phyloP scores from a whole-genome alignment of 495 filamentous ascomycete genomes.

The Parathielavia appendiculata region DNA sequence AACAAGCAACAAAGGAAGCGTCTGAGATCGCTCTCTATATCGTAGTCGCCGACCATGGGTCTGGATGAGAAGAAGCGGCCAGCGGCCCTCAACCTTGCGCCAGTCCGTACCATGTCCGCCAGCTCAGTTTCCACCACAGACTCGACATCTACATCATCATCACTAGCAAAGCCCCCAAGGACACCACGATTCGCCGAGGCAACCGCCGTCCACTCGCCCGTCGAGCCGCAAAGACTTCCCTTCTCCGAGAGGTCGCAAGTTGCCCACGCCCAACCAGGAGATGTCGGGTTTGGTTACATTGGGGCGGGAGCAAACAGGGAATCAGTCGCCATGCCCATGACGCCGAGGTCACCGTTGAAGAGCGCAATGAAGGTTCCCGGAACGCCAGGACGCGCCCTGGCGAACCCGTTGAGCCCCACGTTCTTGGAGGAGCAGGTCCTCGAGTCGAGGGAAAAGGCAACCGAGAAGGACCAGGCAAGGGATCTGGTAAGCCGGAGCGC shows the following conservation, averaged over 20 bases:
- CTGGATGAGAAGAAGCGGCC: constrained; percentile 49
- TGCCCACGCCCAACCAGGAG: constrained; percentile 64
- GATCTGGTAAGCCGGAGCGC: constrained; percentile 65
- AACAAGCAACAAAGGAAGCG: constrained; percentile 21
- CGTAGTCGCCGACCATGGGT: constrained; percentile 22
- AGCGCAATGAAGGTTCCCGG: constrained; percentile 82
- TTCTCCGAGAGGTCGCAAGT: constrained; percentile 60
- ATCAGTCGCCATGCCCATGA: constrained; percentile 49
- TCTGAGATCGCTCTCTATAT: constrained; percentile 21
- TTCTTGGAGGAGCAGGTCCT: constrained; percentile 79
- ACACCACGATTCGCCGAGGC: constrained; percentile 88
- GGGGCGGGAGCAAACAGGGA: constrained; percentile 47
- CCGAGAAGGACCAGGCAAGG: constrained; percentile 73
- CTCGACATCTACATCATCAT: constrained; percentile 51
- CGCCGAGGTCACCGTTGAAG: constrained; percentile 72
- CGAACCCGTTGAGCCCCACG: constrained; percentile 75
- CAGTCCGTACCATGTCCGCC: constrained; percentile 44
- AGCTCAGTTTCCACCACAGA: constrained; percentile 51
- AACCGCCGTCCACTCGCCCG: constrained; percentile 78
- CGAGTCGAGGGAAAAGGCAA: constrained; percentile 70
- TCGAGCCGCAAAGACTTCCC: constrained; percentile 58
- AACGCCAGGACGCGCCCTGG: constrained; percentile 59
- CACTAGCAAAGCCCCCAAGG: constrained; percentile 65
- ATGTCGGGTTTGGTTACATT: constrained; percentile 91
- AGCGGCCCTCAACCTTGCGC: constrained; percentile 43